These are phyloP conservation scores for Pythium biforme DNA, from an alignment of 352 stramenopile species.

Conservation along the genomic window DNA sequence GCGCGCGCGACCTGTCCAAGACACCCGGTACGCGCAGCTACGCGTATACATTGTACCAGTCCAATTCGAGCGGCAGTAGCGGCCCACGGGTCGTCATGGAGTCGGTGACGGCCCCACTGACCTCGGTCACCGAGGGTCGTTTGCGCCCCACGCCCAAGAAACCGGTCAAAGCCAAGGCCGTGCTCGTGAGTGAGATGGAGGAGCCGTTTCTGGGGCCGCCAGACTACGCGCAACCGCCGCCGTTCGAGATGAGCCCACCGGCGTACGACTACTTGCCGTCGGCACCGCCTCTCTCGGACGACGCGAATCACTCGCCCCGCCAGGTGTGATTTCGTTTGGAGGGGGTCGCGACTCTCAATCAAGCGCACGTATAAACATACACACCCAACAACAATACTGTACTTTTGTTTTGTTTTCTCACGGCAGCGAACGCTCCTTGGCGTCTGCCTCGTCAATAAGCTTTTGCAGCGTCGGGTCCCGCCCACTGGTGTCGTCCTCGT, in stretches of 20 bases:
- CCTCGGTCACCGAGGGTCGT: too few species aligned
- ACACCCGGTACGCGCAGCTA: background rate
- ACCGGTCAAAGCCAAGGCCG: slow-evolving; percentile 4
- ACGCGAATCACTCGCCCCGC: slow-evolving; percentile 22
- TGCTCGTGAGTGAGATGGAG: slow-evolving; percentile 63
- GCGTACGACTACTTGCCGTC: slow-evolving; percentile 64
- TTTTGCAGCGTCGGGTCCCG: slow-evolving; percentile 13
- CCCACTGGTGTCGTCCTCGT: slow-evolving; percentile 6
- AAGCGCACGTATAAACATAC: background rate
- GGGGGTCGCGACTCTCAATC: slow-evolving; percentile 3
- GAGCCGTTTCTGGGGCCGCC: slow-evolving; percentile 52
- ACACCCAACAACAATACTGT: background rate
- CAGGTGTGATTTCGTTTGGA: too few species aligned
- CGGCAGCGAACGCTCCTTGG: background rate
- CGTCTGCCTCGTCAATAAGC: slow-evolving; percentile 12
- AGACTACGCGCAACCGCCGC: slow-evolving; percentile 38
- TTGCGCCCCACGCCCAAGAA: too few species aligned
- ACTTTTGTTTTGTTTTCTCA: background rate
- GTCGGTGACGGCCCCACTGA: slow-evolving; percentile 3
- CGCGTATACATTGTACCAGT: slow-evolving; percentile 19
- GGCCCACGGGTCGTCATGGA: slow-evolving; percentile 12
- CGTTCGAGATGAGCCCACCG: slow-evolving; percentile 37
- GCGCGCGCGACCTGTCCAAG: background rate
- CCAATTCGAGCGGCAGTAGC: slow-evolving; percentile 5
- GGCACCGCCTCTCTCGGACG: slow-evolving; percentile 51